Base-by-base conservation (phyloP, 139 green algal genomes). In the Protoeuglena noctilucae region DNA sequence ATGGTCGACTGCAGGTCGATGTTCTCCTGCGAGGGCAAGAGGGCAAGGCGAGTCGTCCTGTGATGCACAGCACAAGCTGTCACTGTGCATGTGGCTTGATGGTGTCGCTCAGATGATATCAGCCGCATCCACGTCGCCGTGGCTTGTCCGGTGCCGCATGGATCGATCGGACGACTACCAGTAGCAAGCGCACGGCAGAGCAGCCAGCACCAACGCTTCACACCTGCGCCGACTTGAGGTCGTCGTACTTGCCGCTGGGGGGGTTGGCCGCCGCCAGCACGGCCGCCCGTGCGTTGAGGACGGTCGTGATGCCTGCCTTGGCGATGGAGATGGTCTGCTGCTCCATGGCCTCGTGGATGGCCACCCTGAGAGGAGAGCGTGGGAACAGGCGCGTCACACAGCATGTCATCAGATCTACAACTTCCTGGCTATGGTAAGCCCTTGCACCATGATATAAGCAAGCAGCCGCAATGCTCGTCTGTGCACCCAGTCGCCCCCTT, bases 331-430 rank as follows among this genome's bases (percentile, higher is more conserved):
- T 97, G 40, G 91, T 97, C 75, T 98, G 91, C 78, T 98, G 91
- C 76, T 98, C 91, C 91, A 98, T 98, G 28, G 91, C 91, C 79
- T 98, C 91, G 63, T 97, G 90, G 66, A 98, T 98, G 49, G 90
- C 90, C 24, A 96, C 90, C 0, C 84, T 65, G n/a, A n/a, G n/a
- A n/a, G n/a, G n/a, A n/a, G n/a, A n/a, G n/a, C n/a, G n/a, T n/a
- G 14, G 39, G 14, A 46, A 46, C 17, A n/a, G n/a, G n/a, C n/a
- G n/a, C 39, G 14, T 46, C 39, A 14, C 17, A 21, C 39, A 17
- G 39, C 14, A 21, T 46, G 39, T 21, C 14, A 46, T 46, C 14
- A 46, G 17, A 46, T 21, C n/a, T n/a, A n/a, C n/a, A 46, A 17
- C 14, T 46, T 17, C 39, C 17, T 17, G 17, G 39, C 14, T 21